These are phyloP conservation scores for Atalantia buxifolia DNA, from an alignment of 345 rosid genomes.

Conservation along the genomic window DNA sequence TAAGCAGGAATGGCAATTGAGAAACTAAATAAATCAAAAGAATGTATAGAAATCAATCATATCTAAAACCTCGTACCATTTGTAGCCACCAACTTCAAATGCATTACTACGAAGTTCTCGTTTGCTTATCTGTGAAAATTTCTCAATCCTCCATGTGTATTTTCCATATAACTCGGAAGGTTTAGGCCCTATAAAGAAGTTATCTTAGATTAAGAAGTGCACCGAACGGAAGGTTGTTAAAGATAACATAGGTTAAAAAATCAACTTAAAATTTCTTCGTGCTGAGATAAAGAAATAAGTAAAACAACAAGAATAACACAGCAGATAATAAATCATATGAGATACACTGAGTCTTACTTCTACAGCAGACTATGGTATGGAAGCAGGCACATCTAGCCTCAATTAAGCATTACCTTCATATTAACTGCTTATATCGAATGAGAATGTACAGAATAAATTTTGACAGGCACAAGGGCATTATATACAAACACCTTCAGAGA, in stretches of 20 bases:
- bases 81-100: conserved; percentile 90
- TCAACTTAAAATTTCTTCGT: background rate
- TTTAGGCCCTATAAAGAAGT: conserved; percentile 51
- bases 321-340: background rate
- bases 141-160: conserved; percentile 86
- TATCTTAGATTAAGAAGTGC: conserved; percentile 16
- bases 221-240: background rate
- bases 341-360: background rate
- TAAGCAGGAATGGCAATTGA: background rate
- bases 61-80: conserved; percentile 58
- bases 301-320: conserved; percentile 1
- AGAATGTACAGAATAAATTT: background rate
- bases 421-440: background rate
- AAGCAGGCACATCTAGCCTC: background rate
- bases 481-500: background rate
- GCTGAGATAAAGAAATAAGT: background rate
- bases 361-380: background rate
- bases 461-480: background rate
- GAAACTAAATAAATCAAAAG: background rate
- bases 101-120: conserved; percentile 72
- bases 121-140: conserved; percentile 79
- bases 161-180: conserved; percentile 76
- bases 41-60: conserved; percentile 2
- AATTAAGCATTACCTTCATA: background rate
- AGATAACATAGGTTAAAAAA: background rate